Percentiles rank a stretch among this genome's conserved stretches.
Evolutionary conservation across 2,329 filamentous ascomycete species (phyloP).

Genomic region (Fusarium sp.): DNA sequence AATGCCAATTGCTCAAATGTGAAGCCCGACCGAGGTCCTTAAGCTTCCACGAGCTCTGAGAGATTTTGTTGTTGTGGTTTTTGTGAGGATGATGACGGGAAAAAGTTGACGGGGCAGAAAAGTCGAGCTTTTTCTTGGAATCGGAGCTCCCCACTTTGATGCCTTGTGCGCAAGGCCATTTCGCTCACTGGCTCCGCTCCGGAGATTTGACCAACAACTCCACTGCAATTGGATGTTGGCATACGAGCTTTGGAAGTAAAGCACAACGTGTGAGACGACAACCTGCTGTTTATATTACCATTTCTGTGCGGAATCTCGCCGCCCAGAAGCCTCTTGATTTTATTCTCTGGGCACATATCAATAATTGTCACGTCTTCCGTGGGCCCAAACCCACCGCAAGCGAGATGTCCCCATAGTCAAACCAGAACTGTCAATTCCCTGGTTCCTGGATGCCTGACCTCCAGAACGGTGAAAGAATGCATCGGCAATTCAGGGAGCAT

Average conservation of each 20-base stretch:
- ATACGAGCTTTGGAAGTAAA: background rate
- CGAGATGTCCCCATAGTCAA: background rate
- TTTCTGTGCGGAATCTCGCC: background rate
- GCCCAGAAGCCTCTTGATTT: background rate
- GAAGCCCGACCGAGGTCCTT: conserved; percentile 27
- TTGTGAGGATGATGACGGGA: conserved; percentile 31
- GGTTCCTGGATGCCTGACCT: background rate
- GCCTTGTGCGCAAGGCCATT: conserved; percentile 46
- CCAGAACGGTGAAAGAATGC: background rate
- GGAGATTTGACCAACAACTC: conserved; percentile 3
- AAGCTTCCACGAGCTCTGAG: conserved; percentile 20
- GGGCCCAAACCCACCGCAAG: background rate
- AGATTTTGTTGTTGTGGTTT: conserved; percentile 17
- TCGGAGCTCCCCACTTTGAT: conserved; percentile 46
- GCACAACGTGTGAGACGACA: background rate
- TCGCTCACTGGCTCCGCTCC: background rate
- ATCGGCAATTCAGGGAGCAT: background rate
- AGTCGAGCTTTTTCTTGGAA: conserved; percentile 40
- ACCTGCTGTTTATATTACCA: background rate
- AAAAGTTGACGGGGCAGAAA: conserved; percentile 22
- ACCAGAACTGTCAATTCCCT: background rate
- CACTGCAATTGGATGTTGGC: background rate
- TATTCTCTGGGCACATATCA: too few species aligned
- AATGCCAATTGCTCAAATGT: conserved; percentile 31
- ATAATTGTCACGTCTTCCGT: background rate